Conservation (phyloP, 2,329 filamentous ascomycete species). For the Xylaria sp. region DNA sequence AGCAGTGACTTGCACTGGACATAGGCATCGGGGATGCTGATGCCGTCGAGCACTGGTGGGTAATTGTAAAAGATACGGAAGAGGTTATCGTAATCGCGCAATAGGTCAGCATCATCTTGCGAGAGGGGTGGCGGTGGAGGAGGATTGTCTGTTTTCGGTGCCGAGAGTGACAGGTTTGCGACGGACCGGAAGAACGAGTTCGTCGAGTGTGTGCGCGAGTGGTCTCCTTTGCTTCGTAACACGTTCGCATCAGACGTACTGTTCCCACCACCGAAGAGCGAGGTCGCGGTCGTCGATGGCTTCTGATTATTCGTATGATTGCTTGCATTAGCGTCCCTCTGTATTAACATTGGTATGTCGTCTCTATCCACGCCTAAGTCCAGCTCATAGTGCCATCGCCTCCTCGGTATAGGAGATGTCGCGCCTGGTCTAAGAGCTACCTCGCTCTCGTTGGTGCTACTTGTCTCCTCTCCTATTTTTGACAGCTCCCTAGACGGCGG, state of each 20-base stretch:
- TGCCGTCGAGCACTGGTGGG: conserved; percentile 79
- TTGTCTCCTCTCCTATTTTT: conserved; percentile 61
- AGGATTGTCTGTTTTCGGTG: conserved; percentile 57
- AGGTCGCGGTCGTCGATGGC: conserved; percentile 49
- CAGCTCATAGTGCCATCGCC: conserved; percentile 87
- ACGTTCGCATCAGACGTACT: conserved; percentile 46
- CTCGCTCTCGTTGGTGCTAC: conserved; percentile 51
- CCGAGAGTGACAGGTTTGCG: conserved; percentile 73
- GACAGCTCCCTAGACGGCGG: conserved; percentile 58
- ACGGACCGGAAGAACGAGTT: conserved; percentile 85
- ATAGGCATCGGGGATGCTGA: conserved; percentile 93
- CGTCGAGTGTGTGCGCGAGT: conserved; percentile 63
- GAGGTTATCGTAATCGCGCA: conserved; percentile 94
- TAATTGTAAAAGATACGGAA: conserved; percentile 98
- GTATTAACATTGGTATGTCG: conserved; percentile 88
- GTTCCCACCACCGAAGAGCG: conserved; percentile 68
- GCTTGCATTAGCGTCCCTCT: conserved; percentile 68
- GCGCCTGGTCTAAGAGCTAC: conserved; percentile 52
- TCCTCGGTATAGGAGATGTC: conserved; percentile 58
- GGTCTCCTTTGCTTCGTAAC: conserved; percentile 64
- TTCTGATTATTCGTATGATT: conserved; percentile 32
- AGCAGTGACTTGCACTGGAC: conserved; percentile 93
- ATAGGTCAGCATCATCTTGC: conserved; percentile 75
- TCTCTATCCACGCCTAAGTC: conserved; percentile 77
- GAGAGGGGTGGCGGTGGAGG: conserved; percentile 59